phyloP scores from a whole-genome alignment of 2,329 filamentous ascomycete species.

The Beauveria varroae region DNA sequence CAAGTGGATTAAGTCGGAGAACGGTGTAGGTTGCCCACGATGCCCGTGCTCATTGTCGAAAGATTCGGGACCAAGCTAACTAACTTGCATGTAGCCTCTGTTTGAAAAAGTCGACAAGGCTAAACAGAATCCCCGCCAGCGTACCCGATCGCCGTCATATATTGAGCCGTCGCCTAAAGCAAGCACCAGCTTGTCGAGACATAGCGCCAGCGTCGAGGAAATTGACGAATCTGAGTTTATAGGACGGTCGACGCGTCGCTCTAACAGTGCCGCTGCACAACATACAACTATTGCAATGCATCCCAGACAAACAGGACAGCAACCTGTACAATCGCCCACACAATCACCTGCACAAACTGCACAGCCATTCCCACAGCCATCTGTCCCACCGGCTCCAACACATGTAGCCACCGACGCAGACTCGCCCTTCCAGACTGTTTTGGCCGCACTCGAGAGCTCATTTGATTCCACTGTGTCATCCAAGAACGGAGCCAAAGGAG shows the following conservation, averaged over 20 bases:
- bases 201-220: constrained; percentile 14
- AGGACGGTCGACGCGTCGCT: not conserved
- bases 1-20: constrained; percentile 36
- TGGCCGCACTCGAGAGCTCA: not conserved
- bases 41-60: not conserved
- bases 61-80: not conserved
- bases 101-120: constrained; percentile 18
- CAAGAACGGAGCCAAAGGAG: constrained; percentile 18
- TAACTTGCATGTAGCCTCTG: constrained; percentile 19
- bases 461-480: not conserved
- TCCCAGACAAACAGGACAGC: not conserved
- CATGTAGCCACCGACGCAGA: not conserved
- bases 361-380: not conserved
- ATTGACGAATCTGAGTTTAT: constrained; percentile 2
- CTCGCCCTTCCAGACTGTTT: constrained; percentile 2
- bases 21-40: constrained; percentile 28
- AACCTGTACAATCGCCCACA: too few relatives aligned
- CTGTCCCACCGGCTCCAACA: not conserved
- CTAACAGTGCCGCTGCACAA: not conserved
- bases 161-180: not conserved
- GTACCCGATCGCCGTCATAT: constrained; percentile 2
- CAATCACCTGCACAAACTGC: not conserved
- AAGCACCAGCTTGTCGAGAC: constrained; percentile 8
- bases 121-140: constrained; percentile 17
- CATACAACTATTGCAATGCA: not conserved